A percentile compares a stretch with the other conserved stretches of the same genome.
Conservation (phyloP, 2,329 filamentous ascomycete species). For the Paraphaeosphaeria sporulosa region DNA sequence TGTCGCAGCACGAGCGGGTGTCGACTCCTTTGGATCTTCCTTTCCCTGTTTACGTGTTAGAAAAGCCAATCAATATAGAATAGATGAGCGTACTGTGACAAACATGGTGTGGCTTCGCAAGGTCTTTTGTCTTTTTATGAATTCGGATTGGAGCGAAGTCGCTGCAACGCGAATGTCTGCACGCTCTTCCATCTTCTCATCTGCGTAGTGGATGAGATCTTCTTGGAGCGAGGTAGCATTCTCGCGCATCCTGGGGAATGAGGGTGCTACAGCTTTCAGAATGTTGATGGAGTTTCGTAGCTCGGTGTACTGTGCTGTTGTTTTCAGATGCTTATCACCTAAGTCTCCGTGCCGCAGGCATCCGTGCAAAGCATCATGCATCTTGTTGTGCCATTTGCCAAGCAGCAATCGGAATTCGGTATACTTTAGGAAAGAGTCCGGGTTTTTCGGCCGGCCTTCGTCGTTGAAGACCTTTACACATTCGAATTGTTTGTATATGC, state of each 20-base stretch:
- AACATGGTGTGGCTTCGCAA: constrained; percentile 82
- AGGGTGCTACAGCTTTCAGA: constrained; percentile 78
- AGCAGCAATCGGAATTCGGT: constrained; percentile 85
- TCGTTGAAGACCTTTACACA: constrained; percentile 72
- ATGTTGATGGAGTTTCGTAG: constrained; percentile 95
- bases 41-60: constrained; percentile 30
- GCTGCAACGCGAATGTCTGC: constrained; percentile 79
- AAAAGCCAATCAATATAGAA: background rate
- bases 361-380: constrained; percentile 72
- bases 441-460: constrained; percentile 69
- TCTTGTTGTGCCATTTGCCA: constrained; percentile 87
- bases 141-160: constrained; percentile 72
- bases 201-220: constrained; percentile 67
- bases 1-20: constrained; percentile 29
- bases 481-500: constrained; percentile 81
- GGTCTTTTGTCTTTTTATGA: constrained; percentile 70
- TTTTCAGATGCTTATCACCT: constrained; percentile 72
- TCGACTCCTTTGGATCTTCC: constrained; percentile 21
- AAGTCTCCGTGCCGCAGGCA: constrained; percentile 3
- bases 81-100: constrained; percentile 62
- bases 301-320: constrained; percentile 92
- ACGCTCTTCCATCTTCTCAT: constrained; percentile 63
- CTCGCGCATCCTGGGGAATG: constrained; percentile 89
- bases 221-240: constrained; percentile 77
- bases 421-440: constrained; percentile 73